Base-by-base conservation (phyloP, 2,329 filamentous ascomycete genomes). In the Aspergillus novofumigatus region DNA sequence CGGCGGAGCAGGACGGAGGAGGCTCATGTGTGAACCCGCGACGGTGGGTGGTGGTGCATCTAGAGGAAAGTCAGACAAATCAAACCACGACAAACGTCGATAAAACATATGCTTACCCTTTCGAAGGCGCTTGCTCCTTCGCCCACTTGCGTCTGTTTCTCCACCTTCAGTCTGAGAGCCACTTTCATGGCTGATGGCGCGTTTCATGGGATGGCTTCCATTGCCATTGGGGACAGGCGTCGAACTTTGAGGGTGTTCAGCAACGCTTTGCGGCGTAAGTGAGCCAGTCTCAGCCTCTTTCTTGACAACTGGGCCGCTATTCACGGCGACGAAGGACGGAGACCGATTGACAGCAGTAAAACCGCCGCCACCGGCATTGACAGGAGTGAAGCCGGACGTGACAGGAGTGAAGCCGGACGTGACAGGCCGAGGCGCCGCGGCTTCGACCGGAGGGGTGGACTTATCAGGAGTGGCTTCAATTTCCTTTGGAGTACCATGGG, bases 11-110 rank as follows among this genome's bases (percentile, higher is more conserved):
- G 93, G 91, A 53, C 93, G 90, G 69, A 96, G 92, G 68, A 93
- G 85, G 59, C 91, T 94, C 92, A 97, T 97, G 76, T 97, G 92
- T 53, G 93, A 97, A 54, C 94, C 94, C 62, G 92, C 92, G 64
- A 99, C 91, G 35, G 91, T 96, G 47, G 93, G 70, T 21, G 62
- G 79, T 47, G 44, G 44, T 14, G 75, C 76, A 71, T 85, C 74
- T 77, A 64, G 54, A 48, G 57, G 54, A 49, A 14, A 25, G n/a
- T 35, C 26, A 32, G 49, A 52, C 38, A 8, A 44, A 56, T 28
- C 45, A n/a, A 38, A 21, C 32, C n/a, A 54, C 23, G 17, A 23
- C 9, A 45, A 25, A 49, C 49, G 23, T 62, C 67, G 68, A 70
- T 21, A 54, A 29, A 52, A 32, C 28, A 41, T 7, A 55, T 21